phyloP scores from a whole-genome alignment of 805 yeast genomes.

The Yueomyces sinensis region DNA sequence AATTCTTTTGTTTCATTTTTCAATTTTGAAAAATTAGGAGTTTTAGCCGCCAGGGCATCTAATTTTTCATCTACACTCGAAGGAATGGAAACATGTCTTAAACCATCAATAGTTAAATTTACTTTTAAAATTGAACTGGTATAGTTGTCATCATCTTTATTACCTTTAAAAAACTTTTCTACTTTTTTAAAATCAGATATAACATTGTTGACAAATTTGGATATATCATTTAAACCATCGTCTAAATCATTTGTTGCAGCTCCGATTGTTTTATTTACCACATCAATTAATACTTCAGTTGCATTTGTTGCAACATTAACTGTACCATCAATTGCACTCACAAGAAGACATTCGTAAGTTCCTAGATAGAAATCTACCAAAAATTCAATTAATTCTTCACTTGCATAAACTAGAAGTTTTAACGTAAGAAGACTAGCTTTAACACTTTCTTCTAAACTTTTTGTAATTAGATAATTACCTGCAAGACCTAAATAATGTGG shows the following conservation, averaged over 20 bases:
- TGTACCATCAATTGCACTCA: constrained; percentile 61
- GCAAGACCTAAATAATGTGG: constrained; percentile 45
- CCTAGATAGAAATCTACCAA: constrained; percentile 65
- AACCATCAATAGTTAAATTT: constrained; percentile 40
- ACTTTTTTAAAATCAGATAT: constrained; percentile 38
- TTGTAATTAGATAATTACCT: constrained; percentile 39
- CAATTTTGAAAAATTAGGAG: constrained; percentile 57
- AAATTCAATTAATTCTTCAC: constrained; percentile 49
- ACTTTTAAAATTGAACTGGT: constrained; percentile 27
- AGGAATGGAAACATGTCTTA: constrained; percentile 55
- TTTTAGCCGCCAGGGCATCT: constrained; percentile 32
- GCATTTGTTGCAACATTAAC: constrained; percentile 63
- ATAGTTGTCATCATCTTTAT: constrained; percentile 22
- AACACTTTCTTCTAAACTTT: constrained; percentile 35
- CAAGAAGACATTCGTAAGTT: constrained; percentile 72
- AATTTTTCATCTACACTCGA: constrained; percentile 46
- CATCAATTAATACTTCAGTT: constrained; percentile 45
- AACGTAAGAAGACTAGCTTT: constrained; percentile 33
- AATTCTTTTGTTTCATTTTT: constrained; percentile 42
- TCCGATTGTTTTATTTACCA: constrained; percentile 49
- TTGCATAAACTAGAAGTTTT: constrained; percentile 36
- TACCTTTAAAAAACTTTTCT: constrained; percentile 41
- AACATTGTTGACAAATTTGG: constrained; percentile 43
- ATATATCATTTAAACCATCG: constrained; percentile 48
- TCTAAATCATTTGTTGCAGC: constrained; percentile 48